Conservation (phyloP, 2,329 filamentous ascomycete genomes). For the Ascochyta lentis region DNA sequence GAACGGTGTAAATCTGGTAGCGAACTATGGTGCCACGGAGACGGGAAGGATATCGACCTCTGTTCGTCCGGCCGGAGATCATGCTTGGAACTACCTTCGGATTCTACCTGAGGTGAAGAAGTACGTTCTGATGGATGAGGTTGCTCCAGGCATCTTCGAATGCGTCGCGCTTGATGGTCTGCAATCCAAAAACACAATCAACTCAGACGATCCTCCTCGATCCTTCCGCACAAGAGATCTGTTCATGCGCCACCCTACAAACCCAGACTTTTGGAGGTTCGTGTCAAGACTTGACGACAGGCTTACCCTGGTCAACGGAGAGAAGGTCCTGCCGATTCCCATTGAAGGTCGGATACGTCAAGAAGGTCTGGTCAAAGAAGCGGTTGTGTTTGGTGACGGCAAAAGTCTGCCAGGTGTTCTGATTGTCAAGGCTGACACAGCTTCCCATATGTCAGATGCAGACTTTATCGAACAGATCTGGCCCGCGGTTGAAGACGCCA, state of each 20-base stretch:
- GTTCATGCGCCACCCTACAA: slow-evolving; percentile 55
- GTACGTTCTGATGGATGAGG: slow-evolving; percentile 52
- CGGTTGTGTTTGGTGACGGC: slow-evolving; percentile 64
- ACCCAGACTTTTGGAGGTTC: slow-evolving; percentile 56
- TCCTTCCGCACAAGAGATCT: slow-evolving; percentile 60
- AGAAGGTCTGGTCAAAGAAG: slow-evolving; percentile 61
- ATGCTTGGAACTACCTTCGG: slow-evolving; percentile 67
- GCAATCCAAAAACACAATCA: slow-evolving; percentile 50
- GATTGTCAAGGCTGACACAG: slow-evolving; percentile 59
- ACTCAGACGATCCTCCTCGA: slow-evolving; percentile 51
- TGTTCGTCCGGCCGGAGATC: slow-evolving; percentile 60
- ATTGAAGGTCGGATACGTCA: slow-evolving; percentile 63
- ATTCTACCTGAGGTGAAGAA: slow-evolving; percentile 49
- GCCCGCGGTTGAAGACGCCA: slow-evolving; percentile 60
- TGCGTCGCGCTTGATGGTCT: slow-evolving; percentile 49
- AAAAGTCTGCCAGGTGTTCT: slow-evolving; percentile 61
- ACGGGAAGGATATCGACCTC: slow-evolving; percentile 69
- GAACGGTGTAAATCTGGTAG: slow-evolving; percentile 62
- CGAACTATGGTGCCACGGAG: slow-evolving; percentile 68
- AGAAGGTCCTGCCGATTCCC: slow-evolving; percentile 57
- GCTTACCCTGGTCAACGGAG: slow-evolving; percentile 57
- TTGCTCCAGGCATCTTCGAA: slow-evolving; percentile 50
- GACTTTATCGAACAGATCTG: slow-evolving; percentile 58
- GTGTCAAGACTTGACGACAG: slow-evolving; percentile 56
- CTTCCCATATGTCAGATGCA: slow-evolving; percentile 50